These are phyloP conservation scores for Casuarina glauca DNA, from an alignment of 306 rosid genomes.

Conservation along the genomic window DNA sequence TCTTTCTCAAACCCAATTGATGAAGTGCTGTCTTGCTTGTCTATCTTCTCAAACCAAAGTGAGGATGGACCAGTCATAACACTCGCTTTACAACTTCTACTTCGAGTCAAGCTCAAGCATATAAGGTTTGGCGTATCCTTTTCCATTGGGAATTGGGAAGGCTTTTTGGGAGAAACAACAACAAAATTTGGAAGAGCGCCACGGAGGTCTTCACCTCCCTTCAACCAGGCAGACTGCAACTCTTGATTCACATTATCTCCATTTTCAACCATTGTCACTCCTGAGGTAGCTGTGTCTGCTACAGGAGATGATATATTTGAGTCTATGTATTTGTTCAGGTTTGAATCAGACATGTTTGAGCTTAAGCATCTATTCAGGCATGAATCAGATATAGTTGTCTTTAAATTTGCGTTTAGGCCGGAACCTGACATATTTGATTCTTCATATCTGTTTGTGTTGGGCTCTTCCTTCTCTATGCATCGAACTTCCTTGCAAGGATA, in stretches of 20 bases:
- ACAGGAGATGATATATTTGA: slow-evolving; percentile 53
- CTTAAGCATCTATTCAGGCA: slow-evolving; percentile 32
- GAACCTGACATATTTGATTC: slow-evolving; percentile 41
- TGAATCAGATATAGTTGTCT: slow-evolving; percentile 25
- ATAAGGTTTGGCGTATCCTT: slow-evolving; percentile 35
- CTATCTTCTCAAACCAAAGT: slow-evolving; percentile 59
- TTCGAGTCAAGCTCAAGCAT: slow-evolving; percentile 47
- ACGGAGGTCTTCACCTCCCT: slow-evolving; percentile 39
- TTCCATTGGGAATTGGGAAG: slow-evolving; percentile 43
- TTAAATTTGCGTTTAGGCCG: slow-evolving; percentile 40
- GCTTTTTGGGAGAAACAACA: slow-evolving; percentile 48
- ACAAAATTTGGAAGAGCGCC: slow-evolving; percentile 36
- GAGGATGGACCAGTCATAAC: slow-evolving; percentile 43
- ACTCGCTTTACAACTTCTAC: slow-evolving; percentile 79
- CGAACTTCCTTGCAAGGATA: slow-evolving; percentile 75
- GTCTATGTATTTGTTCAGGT: slow-evolving; percentile 42
- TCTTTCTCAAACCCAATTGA: slow-evolving; percentile 55
- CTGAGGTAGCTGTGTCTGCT: slow-evolving; percentile 44
- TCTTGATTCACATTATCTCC: slow-evolving; percentile 37
- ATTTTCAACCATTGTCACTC: slow-evolving; percentile 38
- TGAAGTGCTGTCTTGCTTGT: slow-evolving; percentile 53
- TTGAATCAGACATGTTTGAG: slow-evolving; percentile 41
- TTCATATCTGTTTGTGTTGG: slow-evolving; percentile 32
- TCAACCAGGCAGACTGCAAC: slow-evolving; percentile 35
- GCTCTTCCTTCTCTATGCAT: slow-evolving; percentile 70